Conservation (phyloP, 495 filamentous ascomycete species). For the Neurospora sp. region DNA sequence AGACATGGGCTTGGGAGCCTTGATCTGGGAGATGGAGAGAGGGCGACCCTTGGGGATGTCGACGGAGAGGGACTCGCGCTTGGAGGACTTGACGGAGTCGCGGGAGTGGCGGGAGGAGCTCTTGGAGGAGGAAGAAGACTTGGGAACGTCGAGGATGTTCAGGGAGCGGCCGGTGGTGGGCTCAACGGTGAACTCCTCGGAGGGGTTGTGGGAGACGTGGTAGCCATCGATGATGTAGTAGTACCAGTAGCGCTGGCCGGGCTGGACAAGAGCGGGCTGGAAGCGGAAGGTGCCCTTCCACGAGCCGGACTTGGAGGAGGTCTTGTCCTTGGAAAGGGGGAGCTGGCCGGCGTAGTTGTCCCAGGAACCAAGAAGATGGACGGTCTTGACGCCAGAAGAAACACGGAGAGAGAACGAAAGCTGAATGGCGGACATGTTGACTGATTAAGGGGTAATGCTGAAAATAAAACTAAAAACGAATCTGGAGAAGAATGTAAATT, state of each 20-base stretch:
- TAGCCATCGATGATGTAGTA: constrained; percentile 99
- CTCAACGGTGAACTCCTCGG: constrained; percentile 79
- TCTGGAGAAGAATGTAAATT: constrained; percentile 19
- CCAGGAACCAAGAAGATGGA: constrained; percentile 96
- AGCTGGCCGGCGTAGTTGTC: constrained; percentile 92
- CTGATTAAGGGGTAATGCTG: constrained; percentile 17
- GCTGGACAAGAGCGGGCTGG: constrained; percentile 70
- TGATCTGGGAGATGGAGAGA: constrained; percentile 80
- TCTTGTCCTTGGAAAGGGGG: constrained; percentile 77
- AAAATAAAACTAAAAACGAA: constrained; percentile 25
- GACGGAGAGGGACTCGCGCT: constrained; percentile 25
- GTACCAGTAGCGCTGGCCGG: constrained; percentile 95
- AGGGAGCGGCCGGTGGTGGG: constrained; percentile 93
- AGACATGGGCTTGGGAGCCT: constrained; percentile 78
- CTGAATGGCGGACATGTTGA: constrained; percentile 76
- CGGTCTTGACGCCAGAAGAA: constrained; percentile 92
- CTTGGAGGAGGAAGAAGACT: constrained; percentile 37
- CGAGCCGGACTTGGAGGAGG: constrained; percentile 64
- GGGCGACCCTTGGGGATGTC: constrained; percentile 79
- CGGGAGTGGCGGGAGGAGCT: constrained; percentile 22
- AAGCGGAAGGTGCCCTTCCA: constrained; percentile 97
- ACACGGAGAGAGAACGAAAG: constrained; percentile 87
- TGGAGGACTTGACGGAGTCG: constrained; percentile 26
- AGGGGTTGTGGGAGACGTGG: constrained; percentile 96
- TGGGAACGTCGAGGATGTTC: constrained; percentile 58